Evolutionary conservation across 176 grass and related monocot species (phyloP).

Genomic region (Rhynchospora breviuscula): DNA sequence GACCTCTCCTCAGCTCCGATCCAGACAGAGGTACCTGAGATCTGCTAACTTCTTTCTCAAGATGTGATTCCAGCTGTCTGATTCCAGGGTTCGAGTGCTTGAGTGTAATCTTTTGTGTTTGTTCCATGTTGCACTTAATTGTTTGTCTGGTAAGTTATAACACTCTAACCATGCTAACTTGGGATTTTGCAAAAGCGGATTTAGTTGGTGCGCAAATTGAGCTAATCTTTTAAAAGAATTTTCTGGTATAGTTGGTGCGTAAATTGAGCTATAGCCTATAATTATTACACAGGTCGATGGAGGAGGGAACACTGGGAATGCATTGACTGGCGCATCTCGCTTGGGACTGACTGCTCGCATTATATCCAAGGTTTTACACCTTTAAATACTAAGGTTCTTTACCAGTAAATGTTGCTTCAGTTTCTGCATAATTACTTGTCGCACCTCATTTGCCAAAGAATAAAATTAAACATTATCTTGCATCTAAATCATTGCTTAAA

Average conservation of each 20-base stretch:
- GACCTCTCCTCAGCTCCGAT: constrained; percentile 19
- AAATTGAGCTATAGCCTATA: background rate
- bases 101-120: no score
- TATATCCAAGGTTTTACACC: constrained; percentile 60
- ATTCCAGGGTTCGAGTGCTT: background rate
- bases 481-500: background rate
- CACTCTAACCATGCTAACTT: no score
- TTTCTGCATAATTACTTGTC: background rate
- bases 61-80: constrained; percentile 1
- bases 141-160: no score
- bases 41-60: background rate
- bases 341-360: constrained; percentile 57
- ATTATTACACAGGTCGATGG: constrained; percentile 48
- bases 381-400: background rate
- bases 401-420: background rate
- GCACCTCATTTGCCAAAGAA: background rate
- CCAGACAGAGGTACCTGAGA: background rate
- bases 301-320: constrained; percentile 87
- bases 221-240: background rate
- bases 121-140: background rate
- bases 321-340: constrained; percentile 63
- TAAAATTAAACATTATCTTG: background rate
- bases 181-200: no score
- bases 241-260: background rate
- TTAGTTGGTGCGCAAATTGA: no score